Base-by-base conservation (phyloP, 352 stramenopile genomes). In the Pythium sp. region DNA sequence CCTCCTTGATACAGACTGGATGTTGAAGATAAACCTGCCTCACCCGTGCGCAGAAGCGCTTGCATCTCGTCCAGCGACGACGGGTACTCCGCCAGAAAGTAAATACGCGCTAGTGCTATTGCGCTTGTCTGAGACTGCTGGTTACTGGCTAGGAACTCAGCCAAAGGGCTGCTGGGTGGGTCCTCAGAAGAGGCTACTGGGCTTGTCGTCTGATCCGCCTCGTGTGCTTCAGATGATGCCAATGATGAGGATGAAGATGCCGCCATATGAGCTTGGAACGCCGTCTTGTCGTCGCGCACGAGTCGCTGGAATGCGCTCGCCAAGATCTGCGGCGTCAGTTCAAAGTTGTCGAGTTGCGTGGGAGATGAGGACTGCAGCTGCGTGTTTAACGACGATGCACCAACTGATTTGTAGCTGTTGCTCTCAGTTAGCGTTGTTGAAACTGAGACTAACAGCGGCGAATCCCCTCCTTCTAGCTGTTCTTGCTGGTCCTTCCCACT, bases 61-160 rank as follows among this genome's bases (percentile, higher is more conserved):
- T 80, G 69, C 46, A 80, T 72, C 67, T 94, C 86, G 0, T 58
- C 62, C 8, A 90, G 55, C 1, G 80, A 80, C 24, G 72, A 67
- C 15, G 84, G 86, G 58, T 89, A 94, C 61, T 92, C 78, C 18
- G 77, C 43, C 18, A 94, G 62, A 11, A 94, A 53, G 58, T 89
- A 92, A 20, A 91, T 76, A 8, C 84, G 78, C 0, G 72, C 61
- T 28, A 69, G 76, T 9, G 65, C 12, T 15, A 41, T 60, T 18
- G 36, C 36, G 9, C 9, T 36, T 5, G 30, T 15, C 26, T 55
- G 12, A 14, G 20, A 22, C 24, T 28, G 20, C 38, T 57, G n/a
- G 2, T 26, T 9, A 6, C 0, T 18, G 32, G 6, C 9, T 11
- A 28, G 28, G 57, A 53, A 54, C 22, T 58, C 41, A 18, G 65